Percentiles rank a stretch among this genome's conserved stretches.
Conservation (phyloP, 208 protist genomes). For the Trypanosoma theileri region DNA sequence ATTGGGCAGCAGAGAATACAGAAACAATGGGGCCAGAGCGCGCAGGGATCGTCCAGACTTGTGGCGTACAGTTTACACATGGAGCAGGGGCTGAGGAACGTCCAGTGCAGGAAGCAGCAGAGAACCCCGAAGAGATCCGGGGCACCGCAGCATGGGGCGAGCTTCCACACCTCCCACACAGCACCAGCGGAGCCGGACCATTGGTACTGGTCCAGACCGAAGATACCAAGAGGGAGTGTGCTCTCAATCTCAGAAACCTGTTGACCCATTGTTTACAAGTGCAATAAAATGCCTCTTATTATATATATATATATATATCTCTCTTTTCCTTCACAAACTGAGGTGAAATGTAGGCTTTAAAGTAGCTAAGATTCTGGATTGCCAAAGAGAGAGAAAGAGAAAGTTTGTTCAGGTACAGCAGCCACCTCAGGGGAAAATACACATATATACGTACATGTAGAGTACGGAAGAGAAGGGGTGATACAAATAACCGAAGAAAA, state of each 20-base stretch:
- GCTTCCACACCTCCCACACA: conserved; percentile 77
- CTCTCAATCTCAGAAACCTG: conserved; percentile 44
- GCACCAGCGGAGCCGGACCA: conserved; percentile 65
- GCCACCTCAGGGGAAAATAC: not conserved
- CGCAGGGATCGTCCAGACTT: conserved; percentile 59
- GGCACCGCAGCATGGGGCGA: conserved; percentile 65
- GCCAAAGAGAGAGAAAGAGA: too few species aligned
- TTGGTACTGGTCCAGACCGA: conserved; percentile 62
- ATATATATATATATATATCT: conserved; percentile 1
- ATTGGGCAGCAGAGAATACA: conserved; percentile 62
- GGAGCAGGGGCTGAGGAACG: conserved; percentile 41
- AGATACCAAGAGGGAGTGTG: conserved; percentile 49
- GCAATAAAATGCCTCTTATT: too few species aligned
- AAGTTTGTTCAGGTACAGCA: too few species aligned
- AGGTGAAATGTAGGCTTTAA: too few species aligned
- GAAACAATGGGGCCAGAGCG: conserved; percentile 71
- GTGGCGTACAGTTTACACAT: conserved; percentile 73
- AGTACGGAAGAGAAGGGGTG: too few species aligned
- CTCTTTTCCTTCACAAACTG: too few species aligned
- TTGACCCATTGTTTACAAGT: conserved; percentile 30
- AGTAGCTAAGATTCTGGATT: too few species aligned
- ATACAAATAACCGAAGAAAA: too few species aligned
- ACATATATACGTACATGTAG: not conserved
- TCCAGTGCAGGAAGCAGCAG: conserved; percentile 64
- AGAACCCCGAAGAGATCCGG: conserved; percentile 46